Base-by-base conservation (phyloP, 495 filamentous ascomycete genomes). In the Podospora tetraspora region DNA sequence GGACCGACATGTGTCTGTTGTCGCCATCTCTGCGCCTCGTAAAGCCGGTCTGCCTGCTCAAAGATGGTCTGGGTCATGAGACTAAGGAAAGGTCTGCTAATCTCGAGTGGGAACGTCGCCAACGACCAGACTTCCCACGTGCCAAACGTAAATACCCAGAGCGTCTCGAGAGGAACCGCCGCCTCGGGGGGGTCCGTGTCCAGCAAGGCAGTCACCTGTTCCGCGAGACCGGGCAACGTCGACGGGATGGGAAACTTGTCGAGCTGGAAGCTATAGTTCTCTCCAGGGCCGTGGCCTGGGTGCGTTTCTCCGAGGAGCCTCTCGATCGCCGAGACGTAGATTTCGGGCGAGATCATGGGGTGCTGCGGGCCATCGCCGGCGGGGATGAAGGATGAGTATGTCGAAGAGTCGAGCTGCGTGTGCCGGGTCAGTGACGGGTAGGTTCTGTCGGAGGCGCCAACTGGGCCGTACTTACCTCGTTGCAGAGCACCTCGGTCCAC, bases 121-220 rank as follows among this genome's bases (percentile, higher is more conserved):
- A 83, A 74, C n/a, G 78, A 68, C 76, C 81, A 83, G 57, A 84
- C 72, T 37, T 85, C 83, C 80, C 80, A 83, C 59, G 80, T 78
- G 3, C 83, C 83, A 16, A 84, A 69, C 13, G 77, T 79, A 8
- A 85, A 74, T 2, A 84, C 72, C 74, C 79, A 84, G 11, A 85
- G 65, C 0, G 79, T 84, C 62, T 84, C 80, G 12, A 59, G 68
- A 13, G 77, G 74, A 52, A 8, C 43, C 8, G 77, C 62, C 2
- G 29, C 32, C 3, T 16, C 62, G 13, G 76, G 71, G 21, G 56
- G 65, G 19, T 77, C 68, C 1, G 69, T 67, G 11, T 76, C 56
- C 56, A 84, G 73, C 64, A 82, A 85, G 5, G 68, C 61, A 16
- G 79, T 63, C 12, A 84, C 66, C 67, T 85, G 83, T 5, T 71